Percentiles rank a stretch among this genome's conserved stretches.
These are phyloP conservation scores for Adansonia grandidieri DNA, from an alignment of 441 rosid species.

Conservation along the genomic window DNA sequence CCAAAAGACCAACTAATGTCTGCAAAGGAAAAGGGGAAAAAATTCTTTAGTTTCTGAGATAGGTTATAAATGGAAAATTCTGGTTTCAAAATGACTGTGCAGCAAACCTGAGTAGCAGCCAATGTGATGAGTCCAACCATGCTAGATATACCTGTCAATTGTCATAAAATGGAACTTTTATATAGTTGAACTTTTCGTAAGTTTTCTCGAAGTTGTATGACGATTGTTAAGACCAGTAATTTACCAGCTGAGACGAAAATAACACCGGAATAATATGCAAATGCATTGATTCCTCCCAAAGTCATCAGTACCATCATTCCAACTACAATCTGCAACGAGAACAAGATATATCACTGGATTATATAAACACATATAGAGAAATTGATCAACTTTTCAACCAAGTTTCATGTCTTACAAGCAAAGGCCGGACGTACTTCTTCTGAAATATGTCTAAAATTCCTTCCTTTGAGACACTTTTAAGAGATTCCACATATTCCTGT, in stretches of 20 bases:
- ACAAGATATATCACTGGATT: not conserved
- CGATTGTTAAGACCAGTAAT: not conserved
- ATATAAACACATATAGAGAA: not conserved
- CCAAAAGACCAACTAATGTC: conserved; percentile 67
- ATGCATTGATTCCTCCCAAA: conserved; percentile 56
- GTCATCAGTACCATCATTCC: conserved; percentile 64
- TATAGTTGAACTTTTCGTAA: not conserved
- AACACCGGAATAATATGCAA: conserved; percentile 50
- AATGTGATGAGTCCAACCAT: not conserved
- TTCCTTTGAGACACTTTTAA: conserved; percentile 38
- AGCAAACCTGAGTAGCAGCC: conserved; percentile 41
- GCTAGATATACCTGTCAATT: conserved; percentile 16
- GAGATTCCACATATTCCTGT: conserved; percentile 35
- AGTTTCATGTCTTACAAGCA: conserved; percentile 39
- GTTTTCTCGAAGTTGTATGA: not conserved
- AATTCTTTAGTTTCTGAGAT: not conserved
- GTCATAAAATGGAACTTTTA: not conserved
- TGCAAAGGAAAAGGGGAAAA: conserved; percentile 14
- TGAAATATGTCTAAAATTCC: conserved; percentile 50
- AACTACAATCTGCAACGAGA: conserved; percentile 50
- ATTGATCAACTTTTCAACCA: not conserved
- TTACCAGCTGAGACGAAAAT: conserved; percentile 60
- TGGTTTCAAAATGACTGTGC: not conserved
- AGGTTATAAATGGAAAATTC: too few species aligned
- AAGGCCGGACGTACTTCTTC: conserved; percentile 42